A percentile compares a stretch with the other conserved stretches of the same genome.
Evolutionary conservation across 805 yeast species (phyloP).

Genomic region (Wickerhamiella galacta): DNA sequence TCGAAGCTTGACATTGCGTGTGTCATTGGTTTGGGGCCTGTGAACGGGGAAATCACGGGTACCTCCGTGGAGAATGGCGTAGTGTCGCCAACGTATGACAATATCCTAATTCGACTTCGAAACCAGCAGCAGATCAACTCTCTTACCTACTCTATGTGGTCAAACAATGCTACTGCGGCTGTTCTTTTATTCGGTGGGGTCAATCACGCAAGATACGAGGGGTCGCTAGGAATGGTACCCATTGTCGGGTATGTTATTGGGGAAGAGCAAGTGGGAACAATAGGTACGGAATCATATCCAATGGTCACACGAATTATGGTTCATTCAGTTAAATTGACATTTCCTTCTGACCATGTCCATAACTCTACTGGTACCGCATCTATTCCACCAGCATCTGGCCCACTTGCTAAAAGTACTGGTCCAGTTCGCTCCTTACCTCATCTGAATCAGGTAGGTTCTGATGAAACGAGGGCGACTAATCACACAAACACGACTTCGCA

Average conservation of each 20-base stretch:
- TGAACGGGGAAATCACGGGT: constrained; percentile 6
- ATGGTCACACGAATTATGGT: constrained; percentile 4
- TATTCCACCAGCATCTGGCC: too few relatives aligned
- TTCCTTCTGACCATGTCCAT: too few relatives aligned
- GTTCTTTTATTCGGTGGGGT: constrained; percentile 31
- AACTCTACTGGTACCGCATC: too few relatives aligned
- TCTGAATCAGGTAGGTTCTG: too few relatives aligned
- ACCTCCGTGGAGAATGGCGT: constrained; percentile 4
- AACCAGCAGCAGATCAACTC: background rate
- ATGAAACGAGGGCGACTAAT: too few relatives aligned
- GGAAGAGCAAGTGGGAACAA: constrained; percentile 2
- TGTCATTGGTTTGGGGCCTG: constrained; percentile 7
- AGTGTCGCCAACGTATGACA: constrained; percentile 6
- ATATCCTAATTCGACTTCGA: background rate
- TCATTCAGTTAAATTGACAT: too few relatives aligned
- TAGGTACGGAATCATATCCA: constrained; percentile 1
- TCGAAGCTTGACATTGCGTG: too few relatives aligned
- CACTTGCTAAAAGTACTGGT: too few relatives aligned
- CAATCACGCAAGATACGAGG: constrained; percentile 32
- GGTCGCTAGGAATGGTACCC: constrained; percentile 19
- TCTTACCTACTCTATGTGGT: constrained; percentile 4
- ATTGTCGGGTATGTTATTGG: constrained; percentile 5
- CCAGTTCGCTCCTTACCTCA: too few relatives aligned
- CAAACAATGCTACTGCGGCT: background rate
- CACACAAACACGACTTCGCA: too few relatives aligned